Percentiles rank a stretch among this genome's conserved stretches.
Conservation (phyloP, 805 yeast genomes). For the Saccharomycopsis malanga region DNA sequence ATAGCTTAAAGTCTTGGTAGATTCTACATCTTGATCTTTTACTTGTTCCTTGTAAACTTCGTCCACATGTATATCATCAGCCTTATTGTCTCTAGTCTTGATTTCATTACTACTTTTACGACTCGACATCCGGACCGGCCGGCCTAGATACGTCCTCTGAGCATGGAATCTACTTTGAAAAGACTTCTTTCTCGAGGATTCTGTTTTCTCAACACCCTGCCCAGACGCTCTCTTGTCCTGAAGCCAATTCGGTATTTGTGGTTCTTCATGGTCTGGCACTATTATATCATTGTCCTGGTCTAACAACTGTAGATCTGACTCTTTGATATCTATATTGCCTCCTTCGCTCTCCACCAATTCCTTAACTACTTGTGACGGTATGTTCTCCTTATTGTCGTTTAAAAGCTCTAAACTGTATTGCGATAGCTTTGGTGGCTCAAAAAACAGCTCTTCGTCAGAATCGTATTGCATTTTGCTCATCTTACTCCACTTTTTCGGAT, state of each 20-base stretch:
- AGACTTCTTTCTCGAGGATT: background rate
- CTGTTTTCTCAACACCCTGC: too few relatives aligned
- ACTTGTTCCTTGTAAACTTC: background rate
- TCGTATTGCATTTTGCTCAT: constrained; percentile 17
- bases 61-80: background rate
- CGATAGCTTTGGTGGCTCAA: constrained; percentile 22
- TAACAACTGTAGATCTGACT: background rate
- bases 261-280: background rate
- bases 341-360: background rate
- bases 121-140: constrained; percentile 18
- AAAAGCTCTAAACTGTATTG: constrained; percentile 18
- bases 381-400: constrained; percentile 13
- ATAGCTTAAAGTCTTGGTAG: background rate
- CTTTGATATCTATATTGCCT: background rate
- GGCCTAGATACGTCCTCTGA: constrained; percentile 11
- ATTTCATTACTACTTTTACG: constrained; percentile 12
- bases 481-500: too few relatives aligned
- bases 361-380: background rate
- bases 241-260: background rate
- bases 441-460: constrained; percentile 23
- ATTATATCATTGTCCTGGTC: constrained; percentile 1
- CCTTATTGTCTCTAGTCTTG: background rate
- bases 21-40: background rate
- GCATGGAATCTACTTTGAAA: background rate
- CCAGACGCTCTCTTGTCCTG: background rate